Conservation (phyloP, 495 filamentous ascomycete genomes). For the Talaromyces adpressus region DNA sequence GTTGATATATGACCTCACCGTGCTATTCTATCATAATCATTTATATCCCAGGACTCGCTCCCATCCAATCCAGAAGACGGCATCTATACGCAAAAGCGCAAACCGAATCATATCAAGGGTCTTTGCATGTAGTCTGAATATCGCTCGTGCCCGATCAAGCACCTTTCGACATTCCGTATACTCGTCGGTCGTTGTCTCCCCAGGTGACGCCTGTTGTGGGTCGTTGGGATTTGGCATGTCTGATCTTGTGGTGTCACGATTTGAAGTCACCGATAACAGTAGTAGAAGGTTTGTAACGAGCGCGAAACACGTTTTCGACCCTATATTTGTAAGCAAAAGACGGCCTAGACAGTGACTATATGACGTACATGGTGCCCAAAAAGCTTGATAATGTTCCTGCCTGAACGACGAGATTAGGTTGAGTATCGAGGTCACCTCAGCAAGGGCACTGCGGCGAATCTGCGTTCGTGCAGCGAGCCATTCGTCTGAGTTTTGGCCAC, state of each 20-base stretch:
- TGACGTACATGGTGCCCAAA: conserved; percentile 4
- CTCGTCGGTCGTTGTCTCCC: background rate
- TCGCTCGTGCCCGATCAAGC: background rate
- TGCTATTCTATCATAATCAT: background rate
- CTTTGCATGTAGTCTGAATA: conserved; percentile 3
- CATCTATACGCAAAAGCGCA: conserved; percentile 1
- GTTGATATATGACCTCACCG: background rate
- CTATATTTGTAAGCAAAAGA: background rate
- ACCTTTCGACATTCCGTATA: conserved; percentile 1
- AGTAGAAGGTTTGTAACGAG: background rate
- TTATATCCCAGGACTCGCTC: background rate
- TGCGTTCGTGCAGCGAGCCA: background rate
- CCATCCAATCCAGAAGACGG: conserved; percentile 4
- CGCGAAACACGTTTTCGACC: conserved; percentile 2
- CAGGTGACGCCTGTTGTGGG: background rate
- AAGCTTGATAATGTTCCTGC: conserved; percentile 5
- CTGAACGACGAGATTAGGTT: conserved; percentile 2
- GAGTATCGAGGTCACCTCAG: background rate
- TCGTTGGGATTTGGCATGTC: background rate
- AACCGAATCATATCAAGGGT: conserved; percentile 2
- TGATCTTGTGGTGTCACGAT: background rate
- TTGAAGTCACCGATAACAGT: background rate
- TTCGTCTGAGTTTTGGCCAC: background rate
- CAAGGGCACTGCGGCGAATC: background rate
- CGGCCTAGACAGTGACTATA: background rate